Base-by-base conservation (phyloP, 495 filamentous ascomycete species). In the Talaromyces nanjingensis region DNA sequence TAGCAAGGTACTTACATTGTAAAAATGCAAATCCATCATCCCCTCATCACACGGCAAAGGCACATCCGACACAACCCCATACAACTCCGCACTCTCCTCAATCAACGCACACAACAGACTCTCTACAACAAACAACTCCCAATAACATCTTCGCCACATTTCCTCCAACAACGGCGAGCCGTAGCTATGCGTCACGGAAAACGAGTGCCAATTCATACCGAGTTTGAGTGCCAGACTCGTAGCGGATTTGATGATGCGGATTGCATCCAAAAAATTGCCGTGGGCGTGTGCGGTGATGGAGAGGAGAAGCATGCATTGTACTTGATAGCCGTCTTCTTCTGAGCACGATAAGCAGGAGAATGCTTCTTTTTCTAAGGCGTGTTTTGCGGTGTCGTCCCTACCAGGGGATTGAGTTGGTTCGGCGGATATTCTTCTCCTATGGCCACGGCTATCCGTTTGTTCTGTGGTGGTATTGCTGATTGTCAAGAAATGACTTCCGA, bases 101-200 rank as follows among this genome's bases (percentile, higher is more conserved):
- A 70, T 70, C 56, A 69, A 66, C 5, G 70, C 76, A 1, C 79
- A 73, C 31, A 81, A 65, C 34, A 80, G 65, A 0, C 73, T 77
- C 63, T 92, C 89, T 3, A 88, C 81, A 54, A 91, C 83, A 70
- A 86, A 92, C 45, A 94, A 73, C 67, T 92, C 89, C 90, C 90
- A 94, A 86, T 88, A 93, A 9, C 90, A 93, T 57, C 91, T 76
- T 20, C 90, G 79, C 87, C 88, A 91, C 73, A 87, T 87, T 69
- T 94, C 91, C 24, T 83, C 86, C n/a, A 88, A 59, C 8, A 87
- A 70, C 3, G 74, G 70, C 45, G 81, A 75, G 7, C 77, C 75
- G 61, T 80, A 63, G 2, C 75, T 66, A 1, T 67, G 53, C 16
- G 66, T 29, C 27, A 62, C 24, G 3, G 78, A 74, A 63, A 83